A percentile compares a stretch with the other conserved stretches of the same genome.
These are phyloP conservation scores for Schizophyllum amplum DNA, from an alignment of 1,284 basidiomycete species.

Conservation along the genomic window DNA sequence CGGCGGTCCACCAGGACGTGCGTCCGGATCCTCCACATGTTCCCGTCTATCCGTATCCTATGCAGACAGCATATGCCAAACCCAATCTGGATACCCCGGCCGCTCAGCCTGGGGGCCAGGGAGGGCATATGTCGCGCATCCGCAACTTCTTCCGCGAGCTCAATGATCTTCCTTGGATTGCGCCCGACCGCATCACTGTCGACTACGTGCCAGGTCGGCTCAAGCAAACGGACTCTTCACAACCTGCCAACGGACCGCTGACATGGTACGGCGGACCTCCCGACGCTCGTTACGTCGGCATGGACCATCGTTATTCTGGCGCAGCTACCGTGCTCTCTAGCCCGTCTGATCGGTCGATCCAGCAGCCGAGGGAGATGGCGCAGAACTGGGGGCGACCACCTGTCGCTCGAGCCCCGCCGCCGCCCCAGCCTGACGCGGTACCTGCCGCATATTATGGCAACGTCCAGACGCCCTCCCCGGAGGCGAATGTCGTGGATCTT, in stretches of 20 bases:
- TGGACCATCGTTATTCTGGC: not conserved
- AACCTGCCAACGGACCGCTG: not conserved
- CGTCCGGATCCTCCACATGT: not conserved
- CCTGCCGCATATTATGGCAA: not conserved
- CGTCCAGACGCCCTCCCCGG: not conserved
- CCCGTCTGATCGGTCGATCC: not conserved
- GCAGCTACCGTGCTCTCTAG: not conserved
- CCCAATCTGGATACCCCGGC: not conserved
- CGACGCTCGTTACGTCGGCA: not conserved
- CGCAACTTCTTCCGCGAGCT: slow-evolving; percentile 7
- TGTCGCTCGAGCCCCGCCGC: not conserved
- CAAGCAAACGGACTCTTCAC: not conserved
- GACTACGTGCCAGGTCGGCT: slow-evolving; percentile 10
- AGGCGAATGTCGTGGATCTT: not conserved
- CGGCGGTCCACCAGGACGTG: not conserved
- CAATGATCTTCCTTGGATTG: slow-evolving; percentile 12
- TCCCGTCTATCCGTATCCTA: not conserved
- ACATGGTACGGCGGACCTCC: not conserved
- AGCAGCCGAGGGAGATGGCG: not conserved
- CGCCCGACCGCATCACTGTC: slow-evolving; percentile 13
- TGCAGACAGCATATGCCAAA: not conserved
- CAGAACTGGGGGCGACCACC: not conserved
- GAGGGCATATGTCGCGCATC: slow-evolving; percentile 1
- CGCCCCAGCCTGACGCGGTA: not conserved
- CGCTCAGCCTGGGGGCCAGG: not conserved